Evolutionary conservation across 352 stramenopile species (phyloP).

Genomic region (Phytophthora litchii): DNA sequence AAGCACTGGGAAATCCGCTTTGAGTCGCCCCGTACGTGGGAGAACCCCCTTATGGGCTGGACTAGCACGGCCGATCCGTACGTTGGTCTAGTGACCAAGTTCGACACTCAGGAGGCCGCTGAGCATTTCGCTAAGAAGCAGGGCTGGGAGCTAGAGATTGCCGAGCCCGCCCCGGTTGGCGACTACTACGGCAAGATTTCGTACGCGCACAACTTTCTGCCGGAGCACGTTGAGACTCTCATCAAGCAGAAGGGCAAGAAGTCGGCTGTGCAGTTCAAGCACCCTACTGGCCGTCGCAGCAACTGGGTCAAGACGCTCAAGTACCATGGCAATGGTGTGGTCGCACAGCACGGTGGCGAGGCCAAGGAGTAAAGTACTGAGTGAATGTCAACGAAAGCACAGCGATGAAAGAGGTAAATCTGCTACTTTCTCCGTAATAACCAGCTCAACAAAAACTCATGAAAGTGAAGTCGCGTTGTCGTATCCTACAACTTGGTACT

Average conservation of each 20-base stretch:
- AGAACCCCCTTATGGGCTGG: slow-evolving; percentile 96
- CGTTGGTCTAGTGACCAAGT: slow-evolving; percentile 84
- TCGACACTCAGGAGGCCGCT: slow-evolving; percentile 89
- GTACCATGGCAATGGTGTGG: slow-evolving; percentile 83
- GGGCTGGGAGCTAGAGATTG: slow-evolving; percentile 85
- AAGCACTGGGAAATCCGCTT: slow-evolving; percentile 90
- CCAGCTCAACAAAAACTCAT: slow-evolving; percentile 25
- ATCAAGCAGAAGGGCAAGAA: slow-evolving; percentile 88
- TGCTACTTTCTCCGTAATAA: slow-evolving; percentile 15
- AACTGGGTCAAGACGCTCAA: slow-evolving; percentile 91
- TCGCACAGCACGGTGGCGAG: slow-evolving; percentile 81
- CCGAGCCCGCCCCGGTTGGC: slow-evolving; percentile 70
- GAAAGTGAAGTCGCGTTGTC: slow-evolving; percentile 24
- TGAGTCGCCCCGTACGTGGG: slow-evolving; percentile 78
- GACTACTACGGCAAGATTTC: slow-evolving; percentile 82
- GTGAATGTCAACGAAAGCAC: slow-evolving; percentile 16
- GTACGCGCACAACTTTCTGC: slow-evolving; percentile 90
- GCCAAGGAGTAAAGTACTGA: slow-evolving; percentile 62
- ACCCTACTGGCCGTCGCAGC: slow-evolving; percentile 74
- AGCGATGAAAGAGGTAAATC: slow-evolving; percentile 13
- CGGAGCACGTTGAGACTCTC: slow-evolving; percentile 68
- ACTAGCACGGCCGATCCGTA: slow-evolving; percentile 90
- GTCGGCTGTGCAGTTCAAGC: slow-evolving; percentile 71
- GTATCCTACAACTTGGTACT: slow-evolving; percentile 15
- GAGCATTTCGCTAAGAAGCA: slow-evolving; percentile 85